These are phyloP conservation scores for Knoxdaviesia proteae DNA, from an alignment of 2,329 filamentous ascomycete genomes.

Conservation along the genomic window DNA sequence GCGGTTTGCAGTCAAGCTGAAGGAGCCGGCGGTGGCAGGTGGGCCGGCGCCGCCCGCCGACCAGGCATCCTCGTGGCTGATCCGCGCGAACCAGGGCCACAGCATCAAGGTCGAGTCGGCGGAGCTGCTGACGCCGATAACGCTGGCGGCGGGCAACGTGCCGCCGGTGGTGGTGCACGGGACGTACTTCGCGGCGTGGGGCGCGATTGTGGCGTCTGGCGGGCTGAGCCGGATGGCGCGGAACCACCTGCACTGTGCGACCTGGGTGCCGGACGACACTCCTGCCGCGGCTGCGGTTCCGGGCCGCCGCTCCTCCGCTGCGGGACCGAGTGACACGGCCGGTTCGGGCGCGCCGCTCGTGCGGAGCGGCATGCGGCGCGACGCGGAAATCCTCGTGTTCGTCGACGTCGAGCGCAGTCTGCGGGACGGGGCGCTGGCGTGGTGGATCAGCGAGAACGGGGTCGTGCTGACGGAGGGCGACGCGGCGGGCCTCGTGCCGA, in stretches of 20 bases:
- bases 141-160: conserved; percentile 31
- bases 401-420: conserved; percentile 51
- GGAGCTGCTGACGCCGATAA: conserved; percentile 48
- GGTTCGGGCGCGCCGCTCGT: conserved; percentile 18
- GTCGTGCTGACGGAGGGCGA: conserved; percentile 46
- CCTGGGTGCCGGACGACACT: conserved; percentile 34
- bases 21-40: background rate
- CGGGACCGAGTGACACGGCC: no score
- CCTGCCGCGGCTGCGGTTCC: no score
- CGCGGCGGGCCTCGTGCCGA: conserved; percentile 39
- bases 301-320: no score
- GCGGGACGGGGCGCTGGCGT: conserved; percentile 36
- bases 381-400: conserved; percentile 59
- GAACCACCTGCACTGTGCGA: conserved; percentile 80
- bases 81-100: conserved; percentile 92
- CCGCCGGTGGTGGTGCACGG: conserved; percentile 62
- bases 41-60: conserved; percentile 22
- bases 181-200: conserved; percentile 69
- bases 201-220: conserved; percentile 50
- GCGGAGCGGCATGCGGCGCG: conserved; percentile 61
- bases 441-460: conserved; percentile 64
- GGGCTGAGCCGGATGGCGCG: conserved; percentile 64
- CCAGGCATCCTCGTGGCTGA: conserved; percentile 42
- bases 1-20: conserved; percentile 54
- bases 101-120: conserved; percentile 57